These are phyloP conservation scores for Abrus precatorius DNA, from an alignment of 306 rosid species.

Conservation along the genomic window DNA sequence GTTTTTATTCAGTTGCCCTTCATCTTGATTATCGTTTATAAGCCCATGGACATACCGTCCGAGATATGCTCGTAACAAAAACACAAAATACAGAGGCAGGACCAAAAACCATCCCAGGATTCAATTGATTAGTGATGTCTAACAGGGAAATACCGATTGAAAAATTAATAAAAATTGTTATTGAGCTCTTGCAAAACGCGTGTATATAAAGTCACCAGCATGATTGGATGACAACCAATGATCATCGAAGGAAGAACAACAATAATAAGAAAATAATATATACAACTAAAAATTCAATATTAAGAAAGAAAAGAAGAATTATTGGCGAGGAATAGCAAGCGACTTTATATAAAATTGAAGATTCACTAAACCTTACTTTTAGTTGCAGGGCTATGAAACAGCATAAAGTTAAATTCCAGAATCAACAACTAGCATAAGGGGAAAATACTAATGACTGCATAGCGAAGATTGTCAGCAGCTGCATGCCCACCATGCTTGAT, in stretches of 20 bases:
- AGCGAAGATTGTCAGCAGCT: slow-evolving; percentile 48
- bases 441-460: slow-evolving; percentile 49
- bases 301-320: neutral
- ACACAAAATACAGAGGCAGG: neutral
- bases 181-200: neutral
- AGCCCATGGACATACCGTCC: neutral
- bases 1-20: too few relatives aligned
- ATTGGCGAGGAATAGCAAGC: slow-evolving; percentile 19
- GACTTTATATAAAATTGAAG: slow-evolving; percentile 40
- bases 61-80: neutral
- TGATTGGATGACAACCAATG: slow-evolving; percentile 33
- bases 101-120: neutral
- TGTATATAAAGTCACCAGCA: slow-evolving; percentile 8
- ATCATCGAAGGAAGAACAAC: slow-evolving; percentile 10
- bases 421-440: slow-evolving; percentile 48
- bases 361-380: slow-evolving; percentile 53
- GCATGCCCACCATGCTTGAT: slow-evolving; percentile 44
- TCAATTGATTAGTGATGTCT: neutral
- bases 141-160: neutral
- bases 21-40: neutral
- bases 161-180: slow-evolving; percentile 5
- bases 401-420: slow-evolving; percentile 53
- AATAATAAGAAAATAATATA: neutral
- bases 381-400: slow-evolving; percentile 52
- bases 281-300: slow-evolving; percentile 20